phyloP scores from a whole-genome alignment of 2,329 filamentous ascomycete genomes.

The Ascochyta viciae-villosae region DNA sequence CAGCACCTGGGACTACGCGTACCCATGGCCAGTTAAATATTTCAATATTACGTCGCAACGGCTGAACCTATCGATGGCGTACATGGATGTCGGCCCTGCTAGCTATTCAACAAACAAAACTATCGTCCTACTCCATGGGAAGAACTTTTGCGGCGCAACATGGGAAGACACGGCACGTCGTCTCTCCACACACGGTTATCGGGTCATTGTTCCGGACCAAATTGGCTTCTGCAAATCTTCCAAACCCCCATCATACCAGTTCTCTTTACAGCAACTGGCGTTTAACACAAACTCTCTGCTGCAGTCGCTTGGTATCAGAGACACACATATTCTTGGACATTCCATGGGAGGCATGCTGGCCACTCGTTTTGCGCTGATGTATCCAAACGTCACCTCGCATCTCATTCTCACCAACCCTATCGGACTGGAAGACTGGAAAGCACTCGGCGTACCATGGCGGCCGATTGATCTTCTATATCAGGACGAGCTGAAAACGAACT shows the following conservation, averaged over 20 bases:
- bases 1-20: conserved; percentile 51
- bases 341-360: conserved; percentile 64
- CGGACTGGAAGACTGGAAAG: conserved; percentile 62
- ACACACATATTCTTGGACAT: conserved; percentile 60
- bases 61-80: conserved; percentile 61
- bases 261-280: conserved; percentile 60
- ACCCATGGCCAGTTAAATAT: conserved; percentile 58
- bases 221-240: conserved; percentile 66
- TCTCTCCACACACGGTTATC: conserved; percentile 56
- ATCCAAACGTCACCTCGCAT: conserved; percentile 52
- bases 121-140: conserved; percentile 61
- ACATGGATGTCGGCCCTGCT: conserved; percentile 59
- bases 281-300: conserved; percentile 61
- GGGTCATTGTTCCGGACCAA: conserved; percentile 62
- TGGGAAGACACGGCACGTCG: conserved; percentile 58
- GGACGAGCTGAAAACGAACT: conserved; percentile 32
- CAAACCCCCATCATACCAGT: conserved; percentile 61
- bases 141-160: conserved; percentile 64
- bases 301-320: conserved; percentile 52
- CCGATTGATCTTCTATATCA: conserved; percentile 25
- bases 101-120: conserved; percentile 49
- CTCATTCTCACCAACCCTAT: conserved; percentile 61
- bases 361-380: conserved; percentile 60
- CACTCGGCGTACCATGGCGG: conserved; percentile 36
- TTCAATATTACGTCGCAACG: conserved; percentile 59